Base-by-base conservation (phyloP, 2,329 filamentous ascomycete species). In the Diatrype stigma region DNA sequence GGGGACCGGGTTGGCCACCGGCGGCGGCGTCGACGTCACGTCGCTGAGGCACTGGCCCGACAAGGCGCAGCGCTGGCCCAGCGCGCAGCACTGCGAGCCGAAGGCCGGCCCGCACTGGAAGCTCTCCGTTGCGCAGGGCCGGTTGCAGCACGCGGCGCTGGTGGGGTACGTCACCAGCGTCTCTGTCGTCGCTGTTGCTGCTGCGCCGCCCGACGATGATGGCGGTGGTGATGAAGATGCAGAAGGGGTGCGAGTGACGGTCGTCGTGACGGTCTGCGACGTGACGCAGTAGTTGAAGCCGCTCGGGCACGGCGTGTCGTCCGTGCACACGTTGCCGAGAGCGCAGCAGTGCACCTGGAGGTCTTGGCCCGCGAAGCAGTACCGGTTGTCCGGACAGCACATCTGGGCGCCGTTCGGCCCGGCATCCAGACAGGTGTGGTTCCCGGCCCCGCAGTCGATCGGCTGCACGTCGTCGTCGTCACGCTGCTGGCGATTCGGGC, bases 51-150 rank as follows among this genome's bases (percentile, higher is more conserved):
- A 80, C 4, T 52, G 40, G 2, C 67, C 58, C 38, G 58, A 62
- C 2, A 64, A 59, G 16, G 61, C 65, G 61, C 80, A 83, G 11
- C 68, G 62, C 17, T 63, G 65, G 38, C 70, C 74, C 56, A 72
- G 78, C 8, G 59, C 48, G 57, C 80, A 83, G 65, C 80, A 83
- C 46, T 71, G 70, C 17, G 73, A 73, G 50, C 79, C 77, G 26
- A 76, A 68, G 2, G 51, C 58, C 8, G 51, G 32, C 17, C 75
- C 65, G 57, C 79, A 82, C 22, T 68, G 67, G 56, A 74, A 81
- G 45, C 62, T 57, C 8, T 63, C 57, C 7, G 58, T 63, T 37
- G 51, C 45, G 37, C 67, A 65, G 17, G 61, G 59, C 4, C 63
- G 61, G 22, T 47, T 51, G 46, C 61, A 60, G 49, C 63, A 65